These are phyloP conservation scores for Suhomyces emberorum DNA, from an alignment of 805 yeast species.

Conservation along the genomic window DNA sequence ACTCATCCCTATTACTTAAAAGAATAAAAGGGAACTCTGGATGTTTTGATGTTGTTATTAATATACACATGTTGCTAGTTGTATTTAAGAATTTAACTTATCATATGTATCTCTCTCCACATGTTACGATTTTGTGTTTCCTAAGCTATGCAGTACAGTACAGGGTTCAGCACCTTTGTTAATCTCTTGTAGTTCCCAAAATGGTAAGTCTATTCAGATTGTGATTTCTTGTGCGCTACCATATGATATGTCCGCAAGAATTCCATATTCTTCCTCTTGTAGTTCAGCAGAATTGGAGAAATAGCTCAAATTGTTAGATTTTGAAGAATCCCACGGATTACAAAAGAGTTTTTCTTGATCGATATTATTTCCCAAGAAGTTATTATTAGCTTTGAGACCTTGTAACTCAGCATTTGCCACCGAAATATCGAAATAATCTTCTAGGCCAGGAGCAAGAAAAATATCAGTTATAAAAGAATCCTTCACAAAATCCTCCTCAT, in stretches of 20 bases:
- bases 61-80: conserved; percentile 83
- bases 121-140: no score
- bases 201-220: no score
- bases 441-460: neutral
- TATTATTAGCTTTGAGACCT: no score
- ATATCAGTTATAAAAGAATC: neutral
- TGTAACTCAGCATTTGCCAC: neutral
- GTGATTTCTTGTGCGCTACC: conserved; percentile 8
- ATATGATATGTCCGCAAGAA: conserved; percentile 9
- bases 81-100: no score
- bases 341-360: neutral
- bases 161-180: no score
- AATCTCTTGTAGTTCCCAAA: no score
- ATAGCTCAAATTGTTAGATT: neutral
- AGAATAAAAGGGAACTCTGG: conserved; percentile 73
- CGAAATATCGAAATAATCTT: neutral
- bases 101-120: no score
- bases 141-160: no score
- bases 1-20: conserved; percentile 87
- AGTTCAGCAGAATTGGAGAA: neutral
- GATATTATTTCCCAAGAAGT: no score
- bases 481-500: neutral
- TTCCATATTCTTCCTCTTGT: conserved; percentile 2
- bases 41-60: conserved; percentile 63
- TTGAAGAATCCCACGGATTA: neutral